Evolutionary conservation across 225 moss, liverwort and hornwort species (phyloP), one percentile per base, ranked within the genome.

Genomic region (Polytrichum commune): DNA sequence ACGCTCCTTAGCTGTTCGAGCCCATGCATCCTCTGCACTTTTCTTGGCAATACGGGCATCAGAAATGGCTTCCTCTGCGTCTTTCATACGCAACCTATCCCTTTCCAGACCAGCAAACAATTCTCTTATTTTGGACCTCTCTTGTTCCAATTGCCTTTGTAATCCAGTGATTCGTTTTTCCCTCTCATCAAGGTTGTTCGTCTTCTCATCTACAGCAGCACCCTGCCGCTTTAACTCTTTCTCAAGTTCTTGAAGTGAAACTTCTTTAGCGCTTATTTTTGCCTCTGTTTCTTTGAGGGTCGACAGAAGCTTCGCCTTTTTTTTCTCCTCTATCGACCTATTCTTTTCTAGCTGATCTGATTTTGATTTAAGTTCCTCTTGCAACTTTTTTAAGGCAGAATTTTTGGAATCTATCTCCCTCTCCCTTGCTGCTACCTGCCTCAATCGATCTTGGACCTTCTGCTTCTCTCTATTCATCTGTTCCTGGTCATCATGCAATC

Each of bases 401-500:
- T 86, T 70, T 80, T 88, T 88, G 57, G 88, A 85, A 27, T 97
- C 93, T 63, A 75, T 85, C 57, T 97, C 94, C 67, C 86, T 80
- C 75, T 97, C 97, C 69, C 88, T 86, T 65, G 80, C 84, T 61
- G 81, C 75, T 67, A 85, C 65, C 76, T 91, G 90, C 64, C 90
- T 88, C 67, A 88, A 77, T 67, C 79, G 92, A 19, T 92, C 96
- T 69, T 97, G 93, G 57, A 93, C 83, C 79, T 86, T 97, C 74
- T 84, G 67, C 56, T 92, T 90, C 67, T 97, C 93, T 76, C 83
- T 84, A 56, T 89, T 93, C 53, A 89, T 76, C 18, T 89, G 82
- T 65, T 93, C 96, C 83, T 93, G 93, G 77, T 92, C 96, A 64
- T 89, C 88, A 73, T 91, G 96, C 64, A 97, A 79, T 75, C 96